Evolutionary conservation across 257 asterid genomes (phyloP), one percentile per base, ranked within the genome.

Genomic region (Ballota nigra): DNA sequence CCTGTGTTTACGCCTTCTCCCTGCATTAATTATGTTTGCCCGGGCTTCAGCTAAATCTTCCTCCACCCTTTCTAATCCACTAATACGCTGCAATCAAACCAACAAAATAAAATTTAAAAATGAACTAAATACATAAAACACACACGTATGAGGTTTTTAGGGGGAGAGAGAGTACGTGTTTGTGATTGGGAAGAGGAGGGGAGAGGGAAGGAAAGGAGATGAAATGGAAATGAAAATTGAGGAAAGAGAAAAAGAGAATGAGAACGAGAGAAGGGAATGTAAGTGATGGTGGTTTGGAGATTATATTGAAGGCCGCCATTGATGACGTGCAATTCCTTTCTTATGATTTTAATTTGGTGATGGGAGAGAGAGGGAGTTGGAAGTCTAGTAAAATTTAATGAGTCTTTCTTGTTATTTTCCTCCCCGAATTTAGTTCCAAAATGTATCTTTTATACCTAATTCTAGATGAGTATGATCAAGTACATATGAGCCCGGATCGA

Each of bases 21-120:
- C 81, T 0, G 85, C 89, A 40, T 59, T 60, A 10, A 12, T 47
- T 11, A 84, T 79, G 12, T 86, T 83, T 31, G 66, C 75, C 2
- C 86, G 77, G 4, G 89, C 85, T 69, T 55, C 16, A 1, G 75
- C 72, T 63, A 82, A 49, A 12, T 68, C 71, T n/a, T 70, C 75
- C 73, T 84, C 86, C 49, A 69, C 13, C 13, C 33, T 34, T 51
- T 7, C 62, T 8, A 79, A 4, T 11, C 19, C 63, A 13, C 51
- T 51, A 56, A 33, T 31, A 26, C n/a, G 34, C 43, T 63, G 60
- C 66, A 22, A 23, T 40, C 8, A 8, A 49, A 58, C 2, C 5
- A 1, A 68, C 7, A 11, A 12, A 41, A 10, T 9, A 36, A 8
- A 10, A 40, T 10, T 11, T 1, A 10, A 1, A 0, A 40, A 12